These are phyloP conservation scores for Aspergillus sergii DNA, from an alignment of 2,329 filamentous ascomycete genomes.

Conservation along the genomic window DNA sequence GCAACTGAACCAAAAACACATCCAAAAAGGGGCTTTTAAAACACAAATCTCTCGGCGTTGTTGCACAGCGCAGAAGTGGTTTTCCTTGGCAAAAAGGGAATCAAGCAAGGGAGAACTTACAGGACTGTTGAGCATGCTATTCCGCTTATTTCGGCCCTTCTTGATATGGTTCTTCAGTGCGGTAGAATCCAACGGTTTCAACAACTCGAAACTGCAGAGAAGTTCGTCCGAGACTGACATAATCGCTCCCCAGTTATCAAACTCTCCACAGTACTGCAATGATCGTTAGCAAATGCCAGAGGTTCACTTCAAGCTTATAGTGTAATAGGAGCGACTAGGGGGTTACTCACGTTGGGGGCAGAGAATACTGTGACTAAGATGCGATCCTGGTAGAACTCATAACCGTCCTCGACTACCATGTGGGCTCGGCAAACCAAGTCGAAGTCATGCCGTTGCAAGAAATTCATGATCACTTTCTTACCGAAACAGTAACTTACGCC, in stretches of 20 bases:
- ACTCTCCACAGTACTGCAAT: slow-evolving; percentile 91
- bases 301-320: not conserved
- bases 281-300: slow-evolving; percentile 26
- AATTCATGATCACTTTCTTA: slow-evolving; percentile 97
- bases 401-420: slow-evolving; percentile 99
- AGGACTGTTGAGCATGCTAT: slow-evolving; percentile 94
- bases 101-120: slow-evolving; percentile 59
- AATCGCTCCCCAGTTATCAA: slow-evolving; percentile 98
- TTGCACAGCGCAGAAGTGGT: slow-evolving; percentile 22
- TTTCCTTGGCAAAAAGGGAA: slow-evolving; percentile 25
- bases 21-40: slow-evolving; percentile 7
- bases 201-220: slow-evolving; percentile 92
- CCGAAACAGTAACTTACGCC: slow-evolving; percentile 98
- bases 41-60: slow-evolving; percentile 25
- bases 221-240: slow-evolving; percentile 96
- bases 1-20: slow-evolving; percentile 13
- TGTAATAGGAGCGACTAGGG: not conserved
- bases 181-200: slow-evolving; percentile 94
- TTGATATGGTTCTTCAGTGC: slow-evolving; percentile 98
- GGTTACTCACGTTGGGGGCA: slow-evolving; percentile 81
- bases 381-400: slow-evolving; percentile 97
- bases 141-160: slow-evolving; percentile 91
- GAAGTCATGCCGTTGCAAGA: slow-evolving; percentile 91
- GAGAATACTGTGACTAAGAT: slow-evolving; percentile 97
- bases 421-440: slow-evolving; percentile 96